Base-by-base conservation (phyloP, 768 basidiomycete genomes). In the Imleria badia region DNA sequence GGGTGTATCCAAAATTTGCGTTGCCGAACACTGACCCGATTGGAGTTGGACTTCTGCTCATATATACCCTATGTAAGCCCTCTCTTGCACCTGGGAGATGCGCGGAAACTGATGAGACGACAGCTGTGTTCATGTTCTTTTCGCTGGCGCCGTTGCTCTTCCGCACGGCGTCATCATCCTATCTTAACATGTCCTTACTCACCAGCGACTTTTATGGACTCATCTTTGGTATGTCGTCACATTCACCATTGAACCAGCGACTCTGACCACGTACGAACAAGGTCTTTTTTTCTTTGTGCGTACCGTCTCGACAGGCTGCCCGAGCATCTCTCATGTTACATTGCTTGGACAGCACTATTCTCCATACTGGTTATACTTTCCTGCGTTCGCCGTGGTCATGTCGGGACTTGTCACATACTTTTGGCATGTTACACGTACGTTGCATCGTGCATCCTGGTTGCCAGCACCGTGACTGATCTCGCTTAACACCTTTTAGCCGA, bases 351-450 rank as follows among this genome's bases (percentile, higher is more conserved):
- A 93, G 90, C 87, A 91, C 61, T 93, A 87, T 72, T 70, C 73
- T 41, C 91, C 92, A 15, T 94, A 83, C 73, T 94, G 91, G 91
- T 76, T 94, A 9, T 94, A 94, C 76, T 94, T 94, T 73, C 74
- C 86, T 52, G 81, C 92, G 1, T 94, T 88, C 63, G 79, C 69
- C 0, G 76, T 91, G 36, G 83, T 92, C 57, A 74, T 94, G 44
- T 44, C 71, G 19, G 92, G 91, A 2, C 79, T 94, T 3, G 74
- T 94, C 61, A 79, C 84, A 20, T 94, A 94, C 72, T 94, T 94
- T 75, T 94, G 91, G 90, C 74, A 81, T 64, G 81, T 85, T 4
- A 84, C 86, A 39, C 91, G 90, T 92, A 73, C 55, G 91, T 79
- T 34, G 3, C 10, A 8, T 23, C 48, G 36, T 41, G 15, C 38